Evolutionary conservation across 129 eudicot species (phyloP).

Genomic region (Apium graveolens): DNA sequence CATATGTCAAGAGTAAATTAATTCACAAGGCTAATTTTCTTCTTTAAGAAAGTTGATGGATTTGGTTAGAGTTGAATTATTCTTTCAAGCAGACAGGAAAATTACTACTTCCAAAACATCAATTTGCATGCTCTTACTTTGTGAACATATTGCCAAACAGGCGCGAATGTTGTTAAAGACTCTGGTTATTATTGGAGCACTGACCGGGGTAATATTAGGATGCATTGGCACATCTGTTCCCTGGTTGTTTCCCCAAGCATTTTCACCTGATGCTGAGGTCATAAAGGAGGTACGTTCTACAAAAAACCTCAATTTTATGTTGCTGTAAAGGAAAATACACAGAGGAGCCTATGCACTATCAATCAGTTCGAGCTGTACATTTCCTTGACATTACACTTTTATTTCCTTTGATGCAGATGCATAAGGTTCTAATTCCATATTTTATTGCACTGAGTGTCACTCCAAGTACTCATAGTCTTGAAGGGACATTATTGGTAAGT

Average conservation of each 20-base stretch:
- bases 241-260: conserved; percentile 65
- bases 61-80: background rate
- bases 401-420: conserved; percentile 62
- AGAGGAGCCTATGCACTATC: background rate
- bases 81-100: background rate
- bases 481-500: conserved; percentile 93
- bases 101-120: background rate
- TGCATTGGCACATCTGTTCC: conserved; percentile 63
- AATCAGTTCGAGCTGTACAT: background rate
- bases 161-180: conserved; percentile 73
- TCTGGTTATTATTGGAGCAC: conserved; percentile 65
- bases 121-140: background rate
- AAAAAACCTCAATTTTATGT: background rate
- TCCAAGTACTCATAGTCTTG: conserved; percentile 81
- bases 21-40: background rate
- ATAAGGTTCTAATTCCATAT: conserved; percentile 71
- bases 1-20: background rate
- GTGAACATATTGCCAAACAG: conserved; percentile 26
- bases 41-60: background rate
- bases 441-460: conserved; percentile 74
- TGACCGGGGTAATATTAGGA: conserved; percentile 66
- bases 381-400: conserved; percentile 12
- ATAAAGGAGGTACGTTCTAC: conserved; percentile 49
- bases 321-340: background rate
- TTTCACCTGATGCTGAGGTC: conserved; percentile 71